Evolutionary conservation across 192 early-diverging fungal genomes (phyloP).

Genomic region (Mortierella claussenii): DNA sequence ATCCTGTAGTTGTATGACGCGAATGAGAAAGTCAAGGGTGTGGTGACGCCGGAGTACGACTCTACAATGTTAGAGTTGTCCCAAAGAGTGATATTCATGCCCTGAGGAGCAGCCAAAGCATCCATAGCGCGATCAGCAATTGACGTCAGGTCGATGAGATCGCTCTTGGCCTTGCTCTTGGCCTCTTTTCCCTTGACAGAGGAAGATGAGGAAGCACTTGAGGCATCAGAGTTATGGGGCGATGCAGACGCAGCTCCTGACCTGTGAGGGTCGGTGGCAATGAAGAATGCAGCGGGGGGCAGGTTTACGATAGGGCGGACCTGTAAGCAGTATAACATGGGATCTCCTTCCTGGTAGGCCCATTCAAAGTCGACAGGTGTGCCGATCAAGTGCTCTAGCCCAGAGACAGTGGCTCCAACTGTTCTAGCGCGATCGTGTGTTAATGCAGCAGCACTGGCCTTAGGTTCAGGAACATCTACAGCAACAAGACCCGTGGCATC

Average conservation of each 20-base stretch:
- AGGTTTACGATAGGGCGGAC: constrained; percentile 50
- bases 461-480: constrained; percentile 41
- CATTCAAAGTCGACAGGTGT: constrained; percentile 51
- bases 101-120: constrained; percentile 41
- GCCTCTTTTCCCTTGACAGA: constrained; percentile 6
- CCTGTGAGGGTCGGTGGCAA: constrained; percentile 30
- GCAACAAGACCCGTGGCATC: constrained; percentile 39
- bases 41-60: constrained; percentile 51
- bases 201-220: constrained; percentile 1
- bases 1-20: constrained; percentile 52
- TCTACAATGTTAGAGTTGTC: constrained; percentile 54
- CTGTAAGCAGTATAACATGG: constrained; percentile 42
- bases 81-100: constrained; percentile 48
- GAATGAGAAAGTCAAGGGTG: constrained; percentile 45
- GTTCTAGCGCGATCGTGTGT: constrained; percentile 34
- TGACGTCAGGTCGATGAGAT: constrained; percentile 24
- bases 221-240: constrained; percentile 5
- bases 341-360: constrained; percentile 44
- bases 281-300: constrained; percentile 40
- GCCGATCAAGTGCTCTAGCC: constrained; percentile 39
- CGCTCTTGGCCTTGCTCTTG: constrained; percentile 27
- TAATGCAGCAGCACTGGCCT: constrained; percentile 32
- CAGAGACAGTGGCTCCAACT: constrained; percentile 29
- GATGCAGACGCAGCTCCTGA: constrained; percentile 20
- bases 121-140: constrained; percentile 43